Base-by-base conservation (phyloP, 768 basidiomycete species). In the Kwoniella botswanensis region DNA sequence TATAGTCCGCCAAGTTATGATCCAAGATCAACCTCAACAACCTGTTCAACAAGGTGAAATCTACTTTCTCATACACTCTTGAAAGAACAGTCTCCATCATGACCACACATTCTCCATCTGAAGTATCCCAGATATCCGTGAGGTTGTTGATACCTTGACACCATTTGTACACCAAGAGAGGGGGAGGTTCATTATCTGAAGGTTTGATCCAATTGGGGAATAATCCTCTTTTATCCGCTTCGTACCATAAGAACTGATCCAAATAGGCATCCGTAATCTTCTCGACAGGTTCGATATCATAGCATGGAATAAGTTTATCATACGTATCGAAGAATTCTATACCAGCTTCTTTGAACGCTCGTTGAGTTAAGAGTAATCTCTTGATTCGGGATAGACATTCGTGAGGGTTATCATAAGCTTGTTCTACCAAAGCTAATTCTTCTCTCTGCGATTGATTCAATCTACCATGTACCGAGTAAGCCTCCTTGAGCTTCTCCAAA, bases 131-230 rank as follows among this genome's bases (percentile, higher is more conserved):
- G 52, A 99, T 90, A 70, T 99, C 96, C 2, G 92, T 94, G 82
- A 98, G 84, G 84, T 99, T 99, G 86, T 98, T 98, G 87, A 98
- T 95, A 53, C 97, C 97, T 85, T 98, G 96, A 80, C 94, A 96
- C 96, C 96, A 98, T 88, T 98, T 98, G 86, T 98, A 98, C 42
- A 98, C 95, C 42, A 98, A 89, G 17, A 98, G 88, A 2, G 96
- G 96, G 0, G 96, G 94, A 2, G 96, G 96, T 79, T 98, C 96
- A 0, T 93, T 95, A 78, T 98, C 94, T 61, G 93, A 92, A 26
- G 97, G 97, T 85, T 98, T 99, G 83, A 99, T 97, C 96, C 97
- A 99, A 1, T 94, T 90, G 12, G 97, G 97, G 90, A 98, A 98
- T 24, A 99, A 85, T 59, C 94, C 93, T 76, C 97, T 92, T 84